Percentiles rank a stretch among this genome's conserved stretches.
Evolutionary conservation across 805 yeast genomes (phyloP).

Genomic region (Candida lessepsii): DNA sequence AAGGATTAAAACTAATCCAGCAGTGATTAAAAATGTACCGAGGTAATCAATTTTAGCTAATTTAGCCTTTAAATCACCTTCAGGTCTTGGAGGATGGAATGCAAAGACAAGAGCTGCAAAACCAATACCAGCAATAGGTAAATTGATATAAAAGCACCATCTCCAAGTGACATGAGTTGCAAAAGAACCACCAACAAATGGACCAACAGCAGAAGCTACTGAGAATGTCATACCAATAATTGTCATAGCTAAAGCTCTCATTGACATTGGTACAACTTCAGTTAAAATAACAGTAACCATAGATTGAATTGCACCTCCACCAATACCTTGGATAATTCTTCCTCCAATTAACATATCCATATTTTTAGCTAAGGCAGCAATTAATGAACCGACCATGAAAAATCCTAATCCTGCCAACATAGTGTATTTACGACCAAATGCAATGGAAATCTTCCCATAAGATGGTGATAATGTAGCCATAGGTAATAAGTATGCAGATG

Average conservation of each 20-base stretch:
- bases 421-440: conserved; percentile 55
- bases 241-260: conserved; percentile 39
- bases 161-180: conserved; percentile 64
- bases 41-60: conserved; percentile 46
- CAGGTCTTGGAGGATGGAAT: conserved; percentile 48
- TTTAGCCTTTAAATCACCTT: conserved; percentile 38
- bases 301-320: conserved; percentile 67
- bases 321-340: conserved; percentile 67
- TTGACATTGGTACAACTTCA: conserved; percentile 49
- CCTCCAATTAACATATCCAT: conserved; percentile 70
- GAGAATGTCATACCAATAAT: conserved; percentile 44
- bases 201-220: conserved; percentile 56
- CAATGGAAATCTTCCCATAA: conserved; percentile 58
- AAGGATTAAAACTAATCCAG: conserved; percentile 44
- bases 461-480: conserved; percentile 51
- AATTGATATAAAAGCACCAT: conserved; percentile 72
- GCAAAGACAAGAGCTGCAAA: conserved; percentile 35
- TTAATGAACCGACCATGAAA: conserved; percentile 62
- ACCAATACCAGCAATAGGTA: conserved; percentile 62
- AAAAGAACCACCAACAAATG: conserved; percentile 66
- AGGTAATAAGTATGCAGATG: conserved; percentile 54
- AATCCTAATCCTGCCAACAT: conserved; percentile 48
- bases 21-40: conserved; percentile 45
- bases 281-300: conserved; percentile 56
- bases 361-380: conserved; percentile 51